Base-by-base conservation (phyloP, 1,139 yeast species). In the Suhomyces chickasaworum region DNA sequence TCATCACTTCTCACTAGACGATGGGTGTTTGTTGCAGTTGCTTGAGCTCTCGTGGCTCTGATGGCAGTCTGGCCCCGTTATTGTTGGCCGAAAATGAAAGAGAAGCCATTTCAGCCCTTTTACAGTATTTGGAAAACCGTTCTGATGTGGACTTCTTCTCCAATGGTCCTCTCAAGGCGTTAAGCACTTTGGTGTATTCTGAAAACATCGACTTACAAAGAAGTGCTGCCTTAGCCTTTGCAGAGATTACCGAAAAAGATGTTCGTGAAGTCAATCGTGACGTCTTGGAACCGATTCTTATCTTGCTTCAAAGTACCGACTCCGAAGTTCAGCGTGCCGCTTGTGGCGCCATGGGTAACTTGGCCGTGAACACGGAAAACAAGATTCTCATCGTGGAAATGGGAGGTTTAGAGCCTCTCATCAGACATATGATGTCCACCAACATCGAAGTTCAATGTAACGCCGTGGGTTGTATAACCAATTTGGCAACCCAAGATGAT, bases 361-460 rank as follows among this genome's bases (percentile, higher is more conserved):
- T 93, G 59, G 99, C 99, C 1, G 99, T 95, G 37, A 90, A 93
- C 68, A 91, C 91, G 61, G 97, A 89, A 53, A 93, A 95, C 71
- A 93, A 93, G 66, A 80, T 87, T 22, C 76, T 93, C 45, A 93
- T 95, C 53, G 99, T 93, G 29, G 97, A 91, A 62, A 89, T 95
- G 97, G 98, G 98, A 27, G 99, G 99, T 1, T 78, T 93, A 50
- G 97, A 91, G 56, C 98, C 98, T 8, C 78, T 93, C 45, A 93
- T 93, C 59, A 85, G 95, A 66, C 99, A 95, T 69, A 93, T 93
- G 99, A 86, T 89, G 86, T 86, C 96, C 38, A 83, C 95, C 48
- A 93, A 95, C 60, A 95, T 93, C 51, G 99, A 93, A 66, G 99
- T 95, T 33, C 99, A 95, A 69, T 93, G 99, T 68, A 93, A 93